Evolutionary conservation across 208 protist genomes (phyloP), one percentile per base, ranked within the genome.

Genomic region (Trypanosoma avium): DNA sequence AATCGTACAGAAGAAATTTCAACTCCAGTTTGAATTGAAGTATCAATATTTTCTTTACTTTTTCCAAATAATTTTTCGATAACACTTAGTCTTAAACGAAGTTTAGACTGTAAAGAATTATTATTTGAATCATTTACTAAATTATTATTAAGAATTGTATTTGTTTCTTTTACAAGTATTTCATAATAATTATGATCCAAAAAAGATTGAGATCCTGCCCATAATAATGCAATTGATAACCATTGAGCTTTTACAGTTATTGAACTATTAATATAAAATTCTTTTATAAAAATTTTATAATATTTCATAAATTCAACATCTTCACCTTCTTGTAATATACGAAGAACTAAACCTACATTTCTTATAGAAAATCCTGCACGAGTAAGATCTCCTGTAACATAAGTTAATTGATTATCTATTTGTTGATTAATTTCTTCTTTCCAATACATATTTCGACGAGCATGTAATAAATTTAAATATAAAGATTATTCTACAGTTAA

Each of bases 311-410:
- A 92, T 10, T 38, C 40, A 2, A 74, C 35, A 57, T 92, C 75
- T 61, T 90, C 84, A 32, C 63, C 61, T 61, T 92, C 88, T 48
- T 94, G 85, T 30, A 94, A 64, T 15, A 89, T 56, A 27, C 84
- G 76, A 67, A 94, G 67, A 17, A 85, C 29, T 40, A 80, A 72
- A 58, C 80, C 42, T 21, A 77, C 57, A 56, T 88, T 87, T 9
- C 88, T 75, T n/a, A 73, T 29, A 26, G 88, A 85, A 24, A 88
- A 62, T 22, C 74, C 67, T 2, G 42, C 24, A 49, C 6, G 24
- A n/a, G 22, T 60, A 15, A 40, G 48, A 29, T 29, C 22, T 19
- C 27, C 30, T 1, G n/a, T 38, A 10, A 55, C 67, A 61, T 54
- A 10, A 24, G 38, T 46, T n/a, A 73, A 30, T 30, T 48, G 35